Conservation (phyloP, 1,284 basidiomycete genomes). For the Ganoderma boninense region DNA sequence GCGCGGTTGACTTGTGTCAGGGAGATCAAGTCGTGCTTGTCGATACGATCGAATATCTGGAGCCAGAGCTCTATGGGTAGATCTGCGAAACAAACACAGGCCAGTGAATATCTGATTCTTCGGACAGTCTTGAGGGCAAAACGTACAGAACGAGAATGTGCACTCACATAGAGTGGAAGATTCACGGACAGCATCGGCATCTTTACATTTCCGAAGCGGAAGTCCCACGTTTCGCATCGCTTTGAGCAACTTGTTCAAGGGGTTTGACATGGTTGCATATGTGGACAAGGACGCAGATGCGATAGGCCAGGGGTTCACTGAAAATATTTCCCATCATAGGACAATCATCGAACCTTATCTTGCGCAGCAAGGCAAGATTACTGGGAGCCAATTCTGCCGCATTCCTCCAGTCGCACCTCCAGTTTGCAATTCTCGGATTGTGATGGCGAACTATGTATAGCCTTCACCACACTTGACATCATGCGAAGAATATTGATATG, state of each 20-base stretch:
- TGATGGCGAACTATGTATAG: not conserved
- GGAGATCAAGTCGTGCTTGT: not conserved
- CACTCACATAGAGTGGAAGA: not conserved
- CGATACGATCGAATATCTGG: not conserved
- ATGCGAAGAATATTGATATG: not conserved
- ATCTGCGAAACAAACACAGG: not conserved
- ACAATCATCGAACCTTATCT: not conserved
- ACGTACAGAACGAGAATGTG: not conserved
- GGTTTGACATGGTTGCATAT: not conserved
- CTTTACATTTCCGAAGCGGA: not conserved
- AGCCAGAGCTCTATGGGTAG: not conserved
- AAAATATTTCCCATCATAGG: not conserved
- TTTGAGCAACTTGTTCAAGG: not conserved
- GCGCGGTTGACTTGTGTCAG: not conserved
- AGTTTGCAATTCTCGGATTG: not conserved
- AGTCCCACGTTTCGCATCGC: not conserved
- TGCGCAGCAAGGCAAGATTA: not conserved
- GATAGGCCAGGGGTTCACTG: not conserved
- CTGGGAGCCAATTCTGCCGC: not conserved
- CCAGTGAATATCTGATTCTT: not conserved
- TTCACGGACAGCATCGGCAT: not conserved
- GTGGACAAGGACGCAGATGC: not conserved
- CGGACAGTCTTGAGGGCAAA: not conserved
- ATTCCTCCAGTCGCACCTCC: not conserved
- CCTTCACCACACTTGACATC: not conserved